Conservation (phyloP, 2,329 filamentous ascomycete genomes). For the Sporothrix schenckii region DNA sequence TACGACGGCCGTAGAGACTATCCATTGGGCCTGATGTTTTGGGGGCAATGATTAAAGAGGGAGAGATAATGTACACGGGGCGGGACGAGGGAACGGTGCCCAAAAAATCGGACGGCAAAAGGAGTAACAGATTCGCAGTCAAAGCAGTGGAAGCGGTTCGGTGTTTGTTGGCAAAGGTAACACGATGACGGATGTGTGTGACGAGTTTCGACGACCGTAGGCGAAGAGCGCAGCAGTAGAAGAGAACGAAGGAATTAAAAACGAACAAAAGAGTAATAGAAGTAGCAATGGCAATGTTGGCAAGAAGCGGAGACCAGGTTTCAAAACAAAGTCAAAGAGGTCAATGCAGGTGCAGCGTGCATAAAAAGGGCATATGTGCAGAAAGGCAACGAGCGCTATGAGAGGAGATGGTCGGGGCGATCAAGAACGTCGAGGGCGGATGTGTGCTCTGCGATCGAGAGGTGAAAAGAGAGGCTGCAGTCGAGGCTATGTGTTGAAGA, state of each 20-base stretch:
- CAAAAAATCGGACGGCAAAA: not conserved
- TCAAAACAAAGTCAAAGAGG: constrained; percentile 5
- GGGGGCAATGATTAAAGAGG: constrained; percentile 33
- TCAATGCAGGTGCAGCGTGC: not conserved
- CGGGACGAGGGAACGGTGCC: constrained; percentile 32
- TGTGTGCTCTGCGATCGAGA: not conserved
- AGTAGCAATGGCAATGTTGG: not conserved
- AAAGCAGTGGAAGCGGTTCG: not conserved
- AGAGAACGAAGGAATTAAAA: not conserved
- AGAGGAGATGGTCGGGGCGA: not conserved
- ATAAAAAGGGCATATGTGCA: not conserved
- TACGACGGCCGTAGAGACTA: constrained; percentile 75
- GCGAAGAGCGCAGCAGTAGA: constrained; percentile 2
- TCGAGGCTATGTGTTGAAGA: constrained; percentile 6
- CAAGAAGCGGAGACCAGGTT: not conserved
- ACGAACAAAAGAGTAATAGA: not conserved
- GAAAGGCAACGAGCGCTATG: not conserved
- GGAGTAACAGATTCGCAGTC: constrained; percentile 4
- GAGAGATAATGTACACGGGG: constrained; percentile 23
- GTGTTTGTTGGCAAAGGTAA: not conserved
- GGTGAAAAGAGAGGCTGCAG: not conserved
- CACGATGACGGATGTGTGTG: constrained; percentile 23
- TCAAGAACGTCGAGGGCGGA: too few species aligned
- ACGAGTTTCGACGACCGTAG: constrained; percentile 2
- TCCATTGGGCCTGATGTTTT: constrained; percentile 55